Percentiles rank a stretch among this genome's conserved stretches.
Conservation (phyloP, 1,284 basidiomycete species). For the Uromyces viciae-fabae region DNA sequence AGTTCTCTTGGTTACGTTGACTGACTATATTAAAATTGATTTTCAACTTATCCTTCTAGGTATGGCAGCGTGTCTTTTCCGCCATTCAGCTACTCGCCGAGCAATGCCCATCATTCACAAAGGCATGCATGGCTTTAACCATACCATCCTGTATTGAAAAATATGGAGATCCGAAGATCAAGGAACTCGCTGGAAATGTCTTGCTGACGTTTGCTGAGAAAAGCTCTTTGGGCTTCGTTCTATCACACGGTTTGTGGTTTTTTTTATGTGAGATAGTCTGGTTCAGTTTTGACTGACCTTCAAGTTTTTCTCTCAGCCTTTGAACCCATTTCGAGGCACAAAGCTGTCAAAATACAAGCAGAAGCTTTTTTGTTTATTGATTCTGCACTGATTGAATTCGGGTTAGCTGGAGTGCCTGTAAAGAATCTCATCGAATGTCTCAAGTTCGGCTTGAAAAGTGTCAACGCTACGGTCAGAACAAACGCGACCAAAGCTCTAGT, state of each 20-base stretch:
- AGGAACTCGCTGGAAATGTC: conserved; percentile 91
- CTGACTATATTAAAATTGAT: background rate
- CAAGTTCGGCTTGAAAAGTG: conserved; percentile 80
- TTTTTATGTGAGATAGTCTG: too few relatives aligned
- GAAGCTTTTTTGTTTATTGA: conserved; percentile 90
- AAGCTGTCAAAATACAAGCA: conserved; percentile 93
- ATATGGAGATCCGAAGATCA: conserved; percentile 91
- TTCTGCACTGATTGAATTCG: conserved; percentile 83
- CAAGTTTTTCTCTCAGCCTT: conserved; percentile 63
- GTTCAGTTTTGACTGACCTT: background rate
- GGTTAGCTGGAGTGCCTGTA: conserved; percentile 78
- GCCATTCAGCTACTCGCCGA: conserved; percentile 73
- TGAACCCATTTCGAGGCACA: conserved; percentile 84
- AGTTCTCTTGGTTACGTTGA: conserved; percentile 47
- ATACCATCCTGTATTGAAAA: conserved; percentile 88
- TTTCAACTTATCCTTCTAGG: conserved; percentile 59
- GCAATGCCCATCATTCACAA: conserved; percentile 74
- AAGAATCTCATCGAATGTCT: conserved; percentile 84
- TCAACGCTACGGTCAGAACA: conserved; percentile 87
- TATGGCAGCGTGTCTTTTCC: conserved; percentile 78
- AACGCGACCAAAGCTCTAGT: conserved; percentile 93
- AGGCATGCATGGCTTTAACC: conserved; percentile 76
- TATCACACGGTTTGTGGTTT: conserved; percentile 80
- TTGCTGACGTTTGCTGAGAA: conserved; percentile 79
- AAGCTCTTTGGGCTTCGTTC: conserved; percentile 87